A percentile compares a stretch with the other conserved stretches of the same genome.
Evolutionary conservation across 2,329 filamentous ascomycete species (phyloP).

Genomic region (Aspergillus calidoustus): DNA sequence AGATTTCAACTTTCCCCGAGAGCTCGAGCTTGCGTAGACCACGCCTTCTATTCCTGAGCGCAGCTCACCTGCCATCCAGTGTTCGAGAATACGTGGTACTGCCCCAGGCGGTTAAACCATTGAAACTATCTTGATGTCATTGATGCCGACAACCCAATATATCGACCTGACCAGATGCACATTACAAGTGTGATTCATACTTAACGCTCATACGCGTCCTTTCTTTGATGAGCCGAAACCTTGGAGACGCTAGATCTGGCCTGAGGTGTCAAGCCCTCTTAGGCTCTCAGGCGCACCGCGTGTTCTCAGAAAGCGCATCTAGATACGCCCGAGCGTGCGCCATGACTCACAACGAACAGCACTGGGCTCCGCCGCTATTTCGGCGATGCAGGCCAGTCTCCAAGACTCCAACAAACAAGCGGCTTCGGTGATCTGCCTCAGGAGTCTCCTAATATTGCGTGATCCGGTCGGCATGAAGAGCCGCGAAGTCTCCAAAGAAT

Average conservation of each 20-base stretch:
- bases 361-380: background rate
- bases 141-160: background rate
- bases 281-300: background rate
- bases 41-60: background rate
- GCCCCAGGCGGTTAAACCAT: background rate
- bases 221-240: constrained; percentile 1
- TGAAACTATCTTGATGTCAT: background rate
- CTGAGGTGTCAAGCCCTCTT: constrained; percentile 2
- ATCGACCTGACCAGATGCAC: background rate
- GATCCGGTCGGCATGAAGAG: constrained; percentile 1
- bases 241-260: constrained; percentile 9
- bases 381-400: background rate
- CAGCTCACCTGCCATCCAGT: background rate
- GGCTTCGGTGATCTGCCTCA: background rate
- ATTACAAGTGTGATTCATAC: background rate
- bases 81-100: background rate
- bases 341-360: background rate
- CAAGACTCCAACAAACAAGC: background rate
- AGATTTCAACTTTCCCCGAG: background rate
- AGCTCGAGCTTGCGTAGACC: background rate
- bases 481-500: background rate
- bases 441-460: constrained; percentile 7
- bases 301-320: constrained; percentile 9
- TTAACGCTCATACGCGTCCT: background rate
- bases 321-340: constrained; percentile 2